Evolutionary conservation across 2,329 filamentous ascomycete genomes (phyloP), one percentile per base, ranked within the genome.

Genomic region (Epichloe coenophiala): DNA sequence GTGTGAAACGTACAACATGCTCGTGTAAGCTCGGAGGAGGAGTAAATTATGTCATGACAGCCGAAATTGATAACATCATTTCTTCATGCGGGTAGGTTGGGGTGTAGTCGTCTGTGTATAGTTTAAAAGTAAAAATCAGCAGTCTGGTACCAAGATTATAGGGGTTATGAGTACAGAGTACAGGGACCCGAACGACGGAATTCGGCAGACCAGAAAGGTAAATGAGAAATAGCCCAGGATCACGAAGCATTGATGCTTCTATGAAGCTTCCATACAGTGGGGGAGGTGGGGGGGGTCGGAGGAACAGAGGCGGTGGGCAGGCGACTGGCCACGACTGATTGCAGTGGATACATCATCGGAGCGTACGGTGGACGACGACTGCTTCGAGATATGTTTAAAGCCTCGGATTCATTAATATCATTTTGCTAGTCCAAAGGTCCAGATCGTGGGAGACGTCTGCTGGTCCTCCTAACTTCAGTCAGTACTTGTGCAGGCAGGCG

Each of bases 251-350:
- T 31, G 51, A 52, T 47, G 49, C 53, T 55, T 55, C 53, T 21
- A 55, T 17, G 45, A 54, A 45, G 49, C 54, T 55, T 55, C 54
- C 33, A 55, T 49, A 44, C 35, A 33, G 50, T 50, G 50, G 52
- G 44, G 17, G 17, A 17, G 17, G 17, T 1, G 17, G 17, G 17
- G 52, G 52, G 39, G 46, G 8, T 23, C 35, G 45, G 33, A 23
- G 19, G 19, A 45, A 33, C 23, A 23, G 40, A 42, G 40, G 15
- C 51, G 12, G 38, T 37, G 33, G 51, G 15, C n/a, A 21, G 27
- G 42, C 31, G 5, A 38, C 17, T 45, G 21, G 48, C 35, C 35
- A 17, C 31, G 43, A 35, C 45, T 47, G 33, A 47, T 39, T 47
- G 45, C 45, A 27, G 46, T 48, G 46, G 46, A 48, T 38, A 35